Conservation (phyloP, 805 yeast genomes). For the Wickerhamomyces strasburgensis region DNA sequence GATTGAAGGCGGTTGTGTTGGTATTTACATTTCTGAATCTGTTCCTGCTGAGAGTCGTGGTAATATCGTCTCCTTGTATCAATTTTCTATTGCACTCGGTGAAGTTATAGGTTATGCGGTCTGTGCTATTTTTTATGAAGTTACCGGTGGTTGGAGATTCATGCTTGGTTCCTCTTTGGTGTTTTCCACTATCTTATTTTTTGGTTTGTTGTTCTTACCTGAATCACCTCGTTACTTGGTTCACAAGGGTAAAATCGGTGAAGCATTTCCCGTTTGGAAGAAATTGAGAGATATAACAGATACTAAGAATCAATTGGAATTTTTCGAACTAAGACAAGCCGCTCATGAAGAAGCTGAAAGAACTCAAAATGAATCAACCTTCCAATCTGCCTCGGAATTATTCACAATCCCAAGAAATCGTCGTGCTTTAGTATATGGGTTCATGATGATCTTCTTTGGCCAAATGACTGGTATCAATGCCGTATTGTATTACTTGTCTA, state of each 20-base stretch:
- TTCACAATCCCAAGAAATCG: conserved; percentile 53
- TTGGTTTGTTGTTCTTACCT: conserved; percentile 51
- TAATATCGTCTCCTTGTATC: conserved; percentile 56
- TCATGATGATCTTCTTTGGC: conserved; percentile 53
- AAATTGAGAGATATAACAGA: conserved; percentile 45
- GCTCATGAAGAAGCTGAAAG: conserved; percentile 42
- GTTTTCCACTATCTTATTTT: conserved; percentile 46
- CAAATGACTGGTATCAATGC: conserved; percentile 69
- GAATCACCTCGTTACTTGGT: conserved; percentile 57
- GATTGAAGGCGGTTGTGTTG: conserved; percentile 61
- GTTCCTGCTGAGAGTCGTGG: conserved; percentile 58
- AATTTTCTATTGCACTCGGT: conserved; percentile 61
- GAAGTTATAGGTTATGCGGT: conserved; percentile 61
- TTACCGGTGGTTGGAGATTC: conserved; percentile 57
- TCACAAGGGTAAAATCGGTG: conserved; percentile 45
- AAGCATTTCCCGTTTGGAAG: conserved; percentile 53
- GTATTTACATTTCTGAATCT: conserved; percentile 57
- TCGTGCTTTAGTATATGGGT: conserved; percentile 54
- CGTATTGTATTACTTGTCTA: conserved; percentile 59
- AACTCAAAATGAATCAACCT: conserved; percentile 29
- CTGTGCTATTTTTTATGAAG: conserved; percentile 55
- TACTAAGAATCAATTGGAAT: conserved; percentile 43
- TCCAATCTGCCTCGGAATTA: conserved; percentile 45
- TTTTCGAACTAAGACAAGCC: conserved; percentile 51
- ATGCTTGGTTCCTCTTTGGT: conserved; percentile 62